Evolutionary conservation across 2,329 filamentous ascomycete genomes (phyloP).

Genomic region (Fonsecaea pedrosoi): DNA sequence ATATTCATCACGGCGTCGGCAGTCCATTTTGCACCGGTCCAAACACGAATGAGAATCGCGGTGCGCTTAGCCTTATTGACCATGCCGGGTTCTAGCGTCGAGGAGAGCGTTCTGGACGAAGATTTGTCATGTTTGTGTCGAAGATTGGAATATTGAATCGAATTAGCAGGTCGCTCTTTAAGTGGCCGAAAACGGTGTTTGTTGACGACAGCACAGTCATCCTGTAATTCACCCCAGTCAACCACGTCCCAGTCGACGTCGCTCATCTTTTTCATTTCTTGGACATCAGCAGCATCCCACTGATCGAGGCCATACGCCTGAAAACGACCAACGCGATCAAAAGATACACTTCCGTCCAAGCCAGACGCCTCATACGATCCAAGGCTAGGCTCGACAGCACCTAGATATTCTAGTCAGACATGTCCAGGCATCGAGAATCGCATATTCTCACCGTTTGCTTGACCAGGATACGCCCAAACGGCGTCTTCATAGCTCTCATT

Average conservation of each 20-base stretch:
- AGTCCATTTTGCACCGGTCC: constrained; percentile 79
- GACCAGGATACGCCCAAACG: constrained; percentile 62
- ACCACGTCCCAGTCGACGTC: constrained; percentile 66
- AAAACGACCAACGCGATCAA: constrained; percentile 72
- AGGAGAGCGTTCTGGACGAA: constrained; percentile 29
- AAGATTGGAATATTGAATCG: constrained; percentile 42
- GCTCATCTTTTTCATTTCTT: constrained; percentile 42
- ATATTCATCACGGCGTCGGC: constrained; percentile 82
- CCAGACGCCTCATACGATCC: constrained; percentile 68
- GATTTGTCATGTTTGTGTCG: constrained; percentile 39
- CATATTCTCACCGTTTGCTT: constrained; percentile 35
- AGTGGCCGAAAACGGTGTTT: constrained; percentile 61
- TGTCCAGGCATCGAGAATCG: background rate
- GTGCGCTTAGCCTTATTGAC: constrained; percentile 59
- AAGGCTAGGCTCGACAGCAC: constrained; percentile 50
- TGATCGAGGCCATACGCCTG: constrained; percentile 59
- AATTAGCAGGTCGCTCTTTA: constrained; percentile 38
- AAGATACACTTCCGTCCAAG: constrained; percentile 71
- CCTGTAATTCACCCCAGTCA: constrained; percentile 75
- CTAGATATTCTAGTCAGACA: constrained; percentile 28
- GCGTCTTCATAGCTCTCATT: constrained; percentile 67
- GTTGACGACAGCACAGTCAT: constrained; percentile 70
- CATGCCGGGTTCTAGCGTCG: constrained; percentile 36
- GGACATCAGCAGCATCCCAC: constrained; percentile 37
- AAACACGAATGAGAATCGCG: constrained; percentile 81